Conservation (phyloP, 305 asterid species). For the Fraxinus sp. region DNA sequence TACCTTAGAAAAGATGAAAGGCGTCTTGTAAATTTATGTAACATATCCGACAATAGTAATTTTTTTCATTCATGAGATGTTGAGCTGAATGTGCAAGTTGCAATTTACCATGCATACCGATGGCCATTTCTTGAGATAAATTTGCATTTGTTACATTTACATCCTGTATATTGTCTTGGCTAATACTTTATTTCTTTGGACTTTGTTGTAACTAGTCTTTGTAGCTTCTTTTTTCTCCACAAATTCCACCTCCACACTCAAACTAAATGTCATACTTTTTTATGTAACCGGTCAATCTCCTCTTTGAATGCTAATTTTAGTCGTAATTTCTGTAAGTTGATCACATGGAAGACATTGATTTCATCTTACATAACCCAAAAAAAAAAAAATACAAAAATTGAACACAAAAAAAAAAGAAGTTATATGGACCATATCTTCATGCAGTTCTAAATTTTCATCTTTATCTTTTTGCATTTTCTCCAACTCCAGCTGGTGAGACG, state of each 20-base stretch:
- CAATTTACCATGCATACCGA: constrained; percentile 9
- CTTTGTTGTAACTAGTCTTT: constrained; percentile 32
- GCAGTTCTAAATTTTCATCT: constrained; percentile 32
- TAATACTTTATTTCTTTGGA: constrained; percentile 32
- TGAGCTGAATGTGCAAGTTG: not conserved
- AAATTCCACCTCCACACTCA: constrained; percentile 35
- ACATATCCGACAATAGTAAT: too few relatives aligned
- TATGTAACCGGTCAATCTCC: constrained; percentile 41
- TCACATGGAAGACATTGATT: not conserved
- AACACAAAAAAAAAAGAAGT: not conserved
- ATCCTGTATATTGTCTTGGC: constrained; percentile 39
- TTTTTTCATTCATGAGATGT: too few relatives aligned
- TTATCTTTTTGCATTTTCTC: constrained; percentile 38
- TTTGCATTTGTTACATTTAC: constrained; percentile 11
- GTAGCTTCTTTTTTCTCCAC: constrained; percentile 28
- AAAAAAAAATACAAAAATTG: not conserved
- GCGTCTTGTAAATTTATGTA: too few relatives aligned
- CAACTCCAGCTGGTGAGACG: constrained; percentile 40
- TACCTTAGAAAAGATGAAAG: not conserved
- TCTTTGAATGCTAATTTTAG: constrained; percentile 34
- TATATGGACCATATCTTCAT: constrained; percentile 44
- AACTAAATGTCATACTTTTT: constrained; percentile 48
- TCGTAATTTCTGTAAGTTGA: constrained; percentile 37
- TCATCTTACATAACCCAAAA: not conserved
- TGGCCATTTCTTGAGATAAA: constrained; percentile 29